Evolutionary conservation across 768 basidiomycete species (phyloP), one percentile per base, ranked within the genome.

Genomic region (Naematelia aurantialba): DNA sequence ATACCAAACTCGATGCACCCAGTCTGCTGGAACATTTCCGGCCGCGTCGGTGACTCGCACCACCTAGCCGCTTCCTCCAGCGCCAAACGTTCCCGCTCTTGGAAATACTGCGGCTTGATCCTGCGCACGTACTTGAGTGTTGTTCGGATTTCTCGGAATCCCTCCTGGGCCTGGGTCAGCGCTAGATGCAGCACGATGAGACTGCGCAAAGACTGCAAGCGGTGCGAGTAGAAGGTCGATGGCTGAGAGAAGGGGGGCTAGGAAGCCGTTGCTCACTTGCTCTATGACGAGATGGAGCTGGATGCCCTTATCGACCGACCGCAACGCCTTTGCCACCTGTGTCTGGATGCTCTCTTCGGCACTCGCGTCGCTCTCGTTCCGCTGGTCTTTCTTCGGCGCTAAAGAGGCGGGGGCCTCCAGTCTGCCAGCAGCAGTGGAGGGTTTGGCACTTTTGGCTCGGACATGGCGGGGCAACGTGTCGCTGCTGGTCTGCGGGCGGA

Each of bases 251-350:
- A n/a, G n/a, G n/a, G n/a, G n/a, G n/a, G n/a, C n/a, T n/a, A n/a
- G n/a, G n/a, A n/a, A n/a, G n/a, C n/a, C n/a, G n/a, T n/a, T n/a
- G n/a, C 66, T 59, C 30, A 73, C 73, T 60, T 91, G 90, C 69
- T 91, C 90, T 24, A 91, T 85, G 74, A 85, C 82, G 30, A 91
- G 77, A 57, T 87, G 83, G 27, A 90, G 73, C 42, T 76, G 77
- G 26, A 80, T 78, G 42, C 80, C 79, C 62, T 81, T 79, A 11
- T 67, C 61, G 21, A 65, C 34, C 21, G 45, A 19, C 26, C 34
- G 45, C 27, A 67, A 44, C 14, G 61, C 56, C 19, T 31, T 17
- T n/a, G 52, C 56, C 1, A 58, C 56, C 17, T 55, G 47, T 14
- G 50, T n/a, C 39, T 48, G 5, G 45, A 42, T 12, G 45, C 53